Evolutionary conservation across 1,139 yeast genomes (phyloP).

Genomic region (Arxiozyma slooffiae): DNA sequence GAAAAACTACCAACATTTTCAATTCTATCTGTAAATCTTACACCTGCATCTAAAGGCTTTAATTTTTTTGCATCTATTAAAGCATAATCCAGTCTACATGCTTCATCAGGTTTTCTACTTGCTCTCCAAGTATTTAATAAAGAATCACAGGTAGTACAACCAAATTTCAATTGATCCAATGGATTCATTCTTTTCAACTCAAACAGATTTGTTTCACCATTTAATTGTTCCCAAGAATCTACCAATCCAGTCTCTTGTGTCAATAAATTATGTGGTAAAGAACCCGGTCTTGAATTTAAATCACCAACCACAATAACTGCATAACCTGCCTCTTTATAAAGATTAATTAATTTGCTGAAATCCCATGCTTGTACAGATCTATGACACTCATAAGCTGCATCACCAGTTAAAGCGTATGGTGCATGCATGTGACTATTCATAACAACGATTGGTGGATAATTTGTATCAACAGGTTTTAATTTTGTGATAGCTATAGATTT

Average conservation of each 20-base stretch:
- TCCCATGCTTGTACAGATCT: conserved; percentile 97
- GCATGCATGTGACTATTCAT: conserved; percentile 96
- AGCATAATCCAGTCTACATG: conserved; percentile 86
- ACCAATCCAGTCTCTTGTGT: conserved; percentile 57
- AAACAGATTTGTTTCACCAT: conserved; percentile 37
- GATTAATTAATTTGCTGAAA: conserved; percentile 54
- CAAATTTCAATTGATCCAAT: conserved; percentile 54
- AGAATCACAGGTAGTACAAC: conserved; percentile 89
- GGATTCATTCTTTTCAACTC: conserved; percentile 49
- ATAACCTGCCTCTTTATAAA: conserved; percentile 64
- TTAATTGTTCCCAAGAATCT: conserved; percentile 76
- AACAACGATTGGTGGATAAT: conserved; percentile 55
- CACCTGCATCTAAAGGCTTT: conserved; percentile 49
- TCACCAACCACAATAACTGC: conserved; percentile 89
- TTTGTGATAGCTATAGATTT: conserved; percentile 75
- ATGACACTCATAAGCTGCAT: conserved; percentile 83
- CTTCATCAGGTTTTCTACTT: conserved; percentile 52
- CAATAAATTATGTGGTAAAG: conserved; percentile 68
- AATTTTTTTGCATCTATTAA: conserved; percentile 53
- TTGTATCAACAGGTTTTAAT: conserved; percentile 39
- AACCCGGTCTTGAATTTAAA: conserved; percentile 78
- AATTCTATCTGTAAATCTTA: conserved; percentile 60
- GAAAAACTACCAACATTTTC: conserved; percentile 64
- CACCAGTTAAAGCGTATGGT: conserved; percentile 75
- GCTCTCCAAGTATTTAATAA: conserved; percentile 79